phyloP scores from a whole-genome alignment of 805 yeast genomes.

The Cyberlindnera japonica region DNA sequence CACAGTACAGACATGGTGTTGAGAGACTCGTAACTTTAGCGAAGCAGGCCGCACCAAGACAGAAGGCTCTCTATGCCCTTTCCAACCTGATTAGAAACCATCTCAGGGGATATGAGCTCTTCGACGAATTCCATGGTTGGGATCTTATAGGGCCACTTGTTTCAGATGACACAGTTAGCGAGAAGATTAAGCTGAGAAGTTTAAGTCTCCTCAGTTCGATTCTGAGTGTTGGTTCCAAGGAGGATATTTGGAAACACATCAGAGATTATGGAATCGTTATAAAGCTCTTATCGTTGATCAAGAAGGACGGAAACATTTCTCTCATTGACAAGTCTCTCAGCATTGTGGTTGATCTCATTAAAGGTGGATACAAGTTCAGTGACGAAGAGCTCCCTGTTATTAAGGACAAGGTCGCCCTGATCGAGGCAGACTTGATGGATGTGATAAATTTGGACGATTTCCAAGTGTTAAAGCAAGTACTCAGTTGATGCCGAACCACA shows the following conservation, averaged over 20 bases:
- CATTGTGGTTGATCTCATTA: constrained; percentile 44
- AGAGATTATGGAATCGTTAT: constrained; percentile 27
- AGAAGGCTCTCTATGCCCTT: constrained; percentile 75
- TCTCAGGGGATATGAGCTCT: constrained; percentile 48
- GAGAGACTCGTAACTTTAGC: constrained; percentile 43
- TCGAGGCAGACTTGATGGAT: constrained; percentile 41
- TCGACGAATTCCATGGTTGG: constrained; percentile 64
- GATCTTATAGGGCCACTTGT: constrained; percentile 37
- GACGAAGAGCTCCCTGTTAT: constrained; percentile 39
- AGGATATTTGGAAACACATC: constrained; percentile 39
- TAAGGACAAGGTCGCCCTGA: constrained; percentile 32
- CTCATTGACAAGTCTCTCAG: constrained; percentile 56
- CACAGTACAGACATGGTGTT: constrained; percentile 47
- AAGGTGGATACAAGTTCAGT: constrained; percentile 43
- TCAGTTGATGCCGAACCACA: constrained; percentile 10
- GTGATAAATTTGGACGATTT: constrained; percentile 54
- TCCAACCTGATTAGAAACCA: constrained; percentile 72
- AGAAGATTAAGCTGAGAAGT: constrained; percentile 48
- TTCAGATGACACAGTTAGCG: constrained; percentile 19
- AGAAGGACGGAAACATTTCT: constrained; percentile 36
- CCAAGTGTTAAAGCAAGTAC: constrained; percentile 44
- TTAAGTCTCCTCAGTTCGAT: constrained; percentile 59
- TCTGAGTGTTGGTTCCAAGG: constrained; percentile 45
- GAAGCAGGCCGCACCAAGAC: constrained; percentile 27
- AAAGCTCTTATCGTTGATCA: constrained; percentile 27